Conservation (phyloP, 192 early-diverging fungal genomes). For the Rhizophagus clarus region DNA sequence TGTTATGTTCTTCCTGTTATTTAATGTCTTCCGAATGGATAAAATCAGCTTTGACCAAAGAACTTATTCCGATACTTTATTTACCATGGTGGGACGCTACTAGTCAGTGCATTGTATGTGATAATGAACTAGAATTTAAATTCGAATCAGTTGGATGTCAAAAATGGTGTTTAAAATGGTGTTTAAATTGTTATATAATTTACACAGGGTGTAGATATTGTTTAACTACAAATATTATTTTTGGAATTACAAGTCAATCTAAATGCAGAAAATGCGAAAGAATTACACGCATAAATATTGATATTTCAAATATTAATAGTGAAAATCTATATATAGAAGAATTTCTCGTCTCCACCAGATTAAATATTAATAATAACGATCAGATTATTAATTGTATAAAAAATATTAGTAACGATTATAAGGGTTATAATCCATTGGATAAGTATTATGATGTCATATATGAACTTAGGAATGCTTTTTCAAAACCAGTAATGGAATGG, state of each 20-base stretch:
- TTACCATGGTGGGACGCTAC: not conserved
- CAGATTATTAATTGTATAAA: not conserved
- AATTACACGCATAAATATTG: not conserved
- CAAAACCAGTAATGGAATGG: not conserved
- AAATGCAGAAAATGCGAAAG: not conserved
- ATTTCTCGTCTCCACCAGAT: not conserved
- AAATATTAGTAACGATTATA: not conserved
- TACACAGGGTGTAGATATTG: not conserved
- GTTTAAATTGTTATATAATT: not conserved
- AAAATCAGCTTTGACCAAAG: not conserved
- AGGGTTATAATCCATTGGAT: not conserved
- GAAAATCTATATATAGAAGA: not conserved
- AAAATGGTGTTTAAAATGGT: not conserved
- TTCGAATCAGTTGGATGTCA: too few species aligned
- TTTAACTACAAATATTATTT: not conserved
- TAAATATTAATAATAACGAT: not conserved
- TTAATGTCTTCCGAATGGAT: not conserved
- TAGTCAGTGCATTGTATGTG: not conserved
- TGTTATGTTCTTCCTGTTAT: not conserved
- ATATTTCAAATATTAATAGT: not conserved
- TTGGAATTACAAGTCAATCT: not conserved
- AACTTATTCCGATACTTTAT: not conserved
- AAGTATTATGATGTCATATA: not conserved
- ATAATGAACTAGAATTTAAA: not conserved
- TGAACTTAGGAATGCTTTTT: not conserved